Conservation (phyloP, 2,329 filamentous ascomycete species). For the Fusarium sp. region DNA sequence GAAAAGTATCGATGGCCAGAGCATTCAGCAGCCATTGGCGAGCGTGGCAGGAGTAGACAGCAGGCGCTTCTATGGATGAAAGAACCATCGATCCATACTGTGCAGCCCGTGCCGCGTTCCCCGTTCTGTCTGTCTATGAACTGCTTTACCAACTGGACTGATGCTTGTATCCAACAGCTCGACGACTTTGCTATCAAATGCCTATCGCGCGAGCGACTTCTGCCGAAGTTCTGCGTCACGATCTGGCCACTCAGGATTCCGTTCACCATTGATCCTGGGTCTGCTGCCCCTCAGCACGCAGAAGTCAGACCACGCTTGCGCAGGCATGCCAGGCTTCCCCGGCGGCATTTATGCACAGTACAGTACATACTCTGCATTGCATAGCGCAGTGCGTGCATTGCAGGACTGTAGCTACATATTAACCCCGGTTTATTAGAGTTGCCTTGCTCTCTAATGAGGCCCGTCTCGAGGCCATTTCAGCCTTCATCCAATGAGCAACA, state of each 20-base stretch:
- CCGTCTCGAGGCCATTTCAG: not conserved
- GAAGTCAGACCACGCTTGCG: conserved; percentile 39
- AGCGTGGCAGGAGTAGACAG: not conserved
- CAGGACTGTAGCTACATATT: conserved; percentile 23
- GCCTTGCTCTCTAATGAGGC: not conserved
- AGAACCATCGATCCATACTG: not conserved
- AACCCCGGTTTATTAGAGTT: not conserved
- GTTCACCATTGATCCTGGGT: conserved; percentile 7
- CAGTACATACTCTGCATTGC: conserved; percentile 2
- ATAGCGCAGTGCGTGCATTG: conserved; percentile 13
- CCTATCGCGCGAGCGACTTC: conserved; percentile 21
- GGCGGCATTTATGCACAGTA: conserved; percentile 13
- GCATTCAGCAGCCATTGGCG: conserved; percentile 13
- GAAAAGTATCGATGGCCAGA: not conserved
- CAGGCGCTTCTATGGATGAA: not conserved
- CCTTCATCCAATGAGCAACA: conserved; percentile 9
- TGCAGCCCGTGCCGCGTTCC: not conserved
- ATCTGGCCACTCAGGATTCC: conserved; percentile 39
- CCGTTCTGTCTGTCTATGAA: not conserved
- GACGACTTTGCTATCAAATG: not conserved
- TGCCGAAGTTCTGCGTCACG: conserved; percentile 34
- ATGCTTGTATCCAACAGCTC: not conserved
- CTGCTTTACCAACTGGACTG: conserved; percentile 18
- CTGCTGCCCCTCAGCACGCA: conserved; percentile 28
- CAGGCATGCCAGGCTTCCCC: conserved; percentile 29